A percentile compares a stretch with the other conserved stretches of the same genome.
These are phyloP conservation scores for Acmispon strigosus DNA, from an alignment of 306 rosid species.

Conservation along the genomic window DNA sequence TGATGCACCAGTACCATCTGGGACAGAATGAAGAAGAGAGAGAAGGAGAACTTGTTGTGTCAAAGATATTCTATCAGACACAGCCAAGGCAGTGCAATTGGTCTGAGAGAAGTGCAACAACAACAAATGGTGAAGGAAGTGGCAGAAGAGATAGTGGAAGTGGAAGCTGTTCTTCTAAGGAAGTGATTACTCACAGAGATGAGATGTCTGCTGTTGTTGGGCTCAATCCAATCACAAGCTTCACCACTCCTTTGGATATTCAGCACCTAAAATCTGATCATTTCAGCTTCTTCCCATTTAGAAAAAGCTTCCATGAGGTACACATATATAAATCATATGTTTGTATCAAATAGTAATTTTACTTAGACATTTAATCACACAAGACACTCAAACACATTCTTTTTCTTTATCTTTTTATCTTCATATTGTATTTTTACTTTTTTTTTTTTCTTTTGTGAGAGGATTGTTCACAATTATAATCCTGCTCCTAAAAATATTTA, in stretches of 20 bases:
- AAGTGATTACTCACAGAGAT: constrained; percentile 39
- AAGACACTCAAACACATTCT: too few relatives aligned
- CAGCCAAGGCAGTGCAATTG: constrained; percentile 95
- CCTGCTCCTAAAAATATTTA: too few relatives aligned
- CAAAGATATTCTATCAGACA: constrained; percentile 89
- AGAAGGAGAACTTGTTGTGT: constrained; percentile 94
- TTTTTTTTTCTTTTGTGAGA: too few relatives aligned
- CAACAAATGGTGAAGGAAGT: constrained; percentile 37
- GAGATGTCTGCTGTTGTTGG: constrained; percentile 42
- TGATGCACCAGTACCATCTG: constrained; percentile 94
- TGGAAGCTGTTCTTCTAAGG: constrained; percentile 74
- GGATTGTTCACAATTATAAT: too few relatives aligned
- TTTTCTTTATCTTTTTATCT: too few relatives aligned
- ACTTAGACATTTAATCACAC: too few relatives aligned
- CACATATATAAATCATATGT: too few relatives aligned
- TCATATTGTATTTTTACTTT: too few relatives aligned
- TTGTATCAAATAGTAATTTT: too few relatives aligned
- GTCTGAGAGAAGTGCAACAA: constrained; percentile 48
- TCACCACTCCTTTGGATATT: constrained; percentile 45
- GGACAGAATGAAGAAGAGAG: constrained; percentile 89
- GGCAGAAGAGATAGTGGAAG: constrained; percentile 41
- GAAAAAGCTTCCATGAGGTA: constrained; percentile 71
- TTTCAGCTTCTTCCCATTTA: constrained; percentile 68
- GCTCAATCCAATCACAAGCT: constrained; percentile 37
- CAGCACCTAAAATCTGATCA: constrained; percentile 70